phyloP scores from a whole-genome alignment of 495 filamentous ascomycete genomes.

The Penicillium paradoxum region DNA sequence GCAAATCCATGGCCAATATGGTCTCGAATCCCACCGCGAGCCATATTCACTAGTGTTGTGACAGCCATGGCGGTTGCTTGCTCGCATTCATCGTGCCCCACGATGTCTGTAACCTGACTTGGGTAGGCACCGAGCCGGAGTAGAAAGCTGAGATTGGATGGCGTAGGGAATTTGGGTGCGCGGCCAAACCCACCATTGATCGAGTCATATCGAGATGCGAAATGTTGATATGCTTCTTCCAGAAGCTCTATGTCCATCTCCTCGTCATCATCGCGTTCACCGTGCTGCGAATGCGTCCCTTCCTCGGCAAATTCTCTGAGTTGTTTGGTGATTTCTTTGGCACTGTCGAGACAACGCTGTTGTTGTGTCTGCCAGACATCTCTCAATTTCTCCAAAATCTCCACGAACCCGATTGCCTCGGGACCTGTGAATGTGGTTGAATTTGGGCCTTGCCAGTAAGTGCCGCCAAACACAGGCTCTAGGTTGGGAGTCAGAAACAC shows the following conservation, averaged over 20 bases:
- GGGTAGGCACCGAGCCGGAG: constrained; percentile 72
- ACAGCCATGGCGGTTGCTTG: constrained; percentile 78
- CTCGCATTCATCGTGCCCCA: constrained; percentile 72
- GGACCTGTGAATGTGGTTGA: constrained; percentile 44
- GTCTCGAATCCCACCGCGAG: constrained; percentile 82
- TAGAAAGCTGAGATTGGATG: constrained; percentile 77
- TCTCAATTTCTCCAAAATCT: constrained; percentile 75
- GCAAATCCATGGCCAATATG: constrained; percentile 91
- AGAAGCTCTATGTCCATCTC: constrained; percentile 83
- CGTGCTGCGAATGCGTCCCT: constrained; percentile 59
- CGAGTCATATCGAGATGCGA: constrained; percentile 70
- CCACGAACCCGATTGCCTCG: constrained; percentile 66
- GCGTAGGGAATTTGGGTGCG: constrained; percentile 88
- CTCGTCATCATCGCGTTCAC: constrained; percentile 53
- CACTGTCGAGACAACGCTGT: constrained; percentile 70
- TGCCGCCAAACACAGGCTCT: constrained; percentile 92
- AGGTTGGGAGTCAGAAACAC: constrained; percentile 92
- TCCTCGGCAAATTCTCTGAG: constrained; percentile 83
- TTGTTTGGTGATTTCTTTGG: constrained; percentile 74
- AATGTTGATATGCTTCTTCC: constrained; percentile 83
- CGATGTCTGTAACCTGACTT: constrained; percentile 69
- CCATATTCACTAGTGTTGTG: constrained; percentile 74
- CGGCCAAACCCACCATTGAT: constrained; percentile 69
- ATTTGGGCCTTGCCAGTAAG: constrained; percentile 87
- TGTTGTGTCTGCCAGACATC: constrained; percentile 84